phyloP scores from a whole-genome alignment of 495 filamentous ascomycete genomes.

The Staphylotrichum longicolle region DNA sequence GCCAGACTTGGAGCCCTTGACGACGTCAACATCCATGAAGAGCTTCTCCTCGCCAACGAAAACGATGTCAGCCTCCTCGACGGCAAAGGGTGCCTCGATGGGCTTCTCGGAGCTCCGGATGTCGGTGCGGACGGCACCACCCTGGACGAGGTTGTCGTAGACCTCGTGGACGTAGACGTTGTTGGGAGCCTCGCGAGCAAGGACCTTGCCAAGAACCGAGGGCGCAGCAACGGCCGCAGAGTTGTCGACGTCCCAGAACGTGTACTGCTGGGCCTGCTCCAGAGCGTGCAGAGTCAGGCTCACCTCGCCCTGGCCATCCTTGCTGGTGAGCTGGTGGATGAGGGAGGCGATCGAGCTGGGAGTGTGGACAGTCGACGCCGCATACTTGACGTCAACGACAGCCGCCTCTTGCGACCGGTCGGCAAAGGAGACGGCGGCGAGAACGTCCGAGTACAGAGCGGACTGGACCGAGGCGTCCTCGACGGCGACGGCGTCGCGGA shows the following conservation, averaged over 20 bases:
- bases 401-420: slow-evolving; percentile 56
- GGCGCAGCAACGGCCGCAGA: slow-evolving; percentile 65
- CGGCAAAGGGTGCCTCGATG: slow-evolving; percentile 77
- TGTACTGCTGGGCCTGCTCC: slow-evolving; percentile 69
- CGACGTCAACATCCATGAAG: slow-evolving; percentile 68
- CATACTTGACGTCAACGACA: slow-evolving; percentile 83
- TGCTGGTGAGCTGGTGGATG: slow-evolving; percentile 63
- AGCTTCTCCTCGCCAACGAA: slow-evolving; percentile 78
- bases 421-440: slow-evolving; percentile 79
- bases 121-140: slow-evolving; percentile 80
- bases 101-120: slow-evolving; percentile 78
- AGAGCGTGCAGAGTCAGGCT: slow-evolving; percentile 41
- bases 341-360: slow-evolving; percentile 59
- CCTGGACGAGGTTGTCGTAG: slow-evolving; percentile 84
- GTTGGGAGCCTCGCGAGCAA: slow-evolving; percentile 69
- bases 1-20: slow-evolving; percentile 65
- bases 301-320: slow-evolving; percentile 54
- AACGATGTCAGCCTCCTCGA: slow-evolving; percentile 73
- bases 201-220: slow-evolving; percentile 62
- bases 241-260: slow-evolving; percentile 89
- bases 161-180: slow-evolving; percentile 74
- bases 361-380: slow-evolving; percentile 75
- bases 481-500: slow-evolving; percentile 50
- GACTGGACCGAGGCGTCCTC: slow-evolving; percentile 73
- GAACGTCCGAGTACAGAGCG: slow-evolving; percentile 81